Base-by-base conservation (phyloP, 228 moss, liverwort and hornwort species). In the Sphagnum magellanicum region DNA sequence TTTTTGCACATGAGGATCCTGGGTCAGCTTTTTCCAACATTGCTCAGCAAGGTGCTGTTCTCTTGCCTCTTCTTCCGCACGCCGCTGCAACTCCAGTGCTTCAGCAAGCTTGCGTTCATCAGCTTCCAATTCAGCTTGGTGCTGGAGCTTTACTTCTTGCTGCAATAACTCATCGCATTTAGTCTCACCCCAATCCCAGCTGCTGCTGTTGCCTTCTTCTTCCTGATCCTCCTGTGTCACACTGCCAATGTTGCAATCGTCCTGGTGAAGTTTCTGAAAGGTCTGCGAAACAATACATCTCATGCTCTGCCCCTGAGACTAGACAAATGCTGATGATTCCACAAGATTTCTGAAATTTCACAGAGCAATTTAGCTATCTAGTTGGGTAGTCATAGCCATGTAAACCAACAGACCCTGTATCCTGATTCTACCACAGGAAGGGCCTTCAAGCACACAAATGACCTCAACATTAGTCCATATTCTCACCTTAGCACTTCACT, bases 71-170 rank as follows among this genome's bases (percentile, higher is more conserved):
- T 75, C 78, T 71, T 81, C 81, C 53, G 70, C 67, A 51, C 75
- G 68, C 52, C 81, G 78, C 74, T 81, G 81, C 51, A 70, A 72
- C 67, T 78, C 78, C 64, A 81, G 81, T 32, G 75, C 78, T 73
- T 75, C 78, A n/a, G 75, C 62, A 73, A 81, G 78, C 75, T 81
- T 78, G 53, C 81, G 78, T 73, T 81, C 81, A 49, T 81, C 81
- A 67, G 77, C 75, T 70, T 17, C 67, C 55, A 81, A 50, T 51
- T 67, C 52, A 52, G 73, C 71, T 64, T 78, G 81, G 60, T 65
- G 78, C 48, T 52, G 68, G 51, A 64, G 70, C 47, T 78, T 75
- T 70, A 68, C 67, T 49, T 81, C 61, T 50, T 69, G 67, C 64
- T 78, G 73, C 63, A 69, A 72, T 50, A 60, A 70, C 52, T 60